Base-by-base conservation (phyloP, 2,329 filamentous ascomycete species). In the Triangularia setosa region DNA sequence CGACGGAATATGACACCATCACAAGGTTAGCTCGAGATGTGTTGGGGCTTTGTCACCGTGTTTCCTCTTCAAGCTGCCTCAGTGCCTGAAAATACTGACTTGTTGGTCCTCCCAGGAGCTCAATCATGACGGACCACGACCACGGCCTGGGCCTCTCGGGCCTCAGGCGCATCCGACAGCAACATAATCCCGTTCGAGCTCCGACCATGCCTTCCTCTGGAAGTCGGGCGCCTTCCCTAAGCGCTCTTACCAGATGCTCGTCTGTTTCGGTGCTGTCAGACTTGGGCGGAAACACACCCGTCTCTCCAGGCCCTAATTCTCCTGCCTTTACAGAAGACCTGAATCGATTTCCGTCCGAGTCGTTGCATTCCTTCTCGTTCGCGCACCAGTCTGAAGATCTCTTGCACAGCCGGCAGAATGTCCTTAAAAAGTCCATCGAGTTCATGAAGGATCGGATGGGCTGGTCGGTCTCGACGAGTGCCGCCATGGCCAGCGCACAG, bases 321-420 rank as follows among this genome's bases (percentile, higher is more conserved):
- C 92, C 92, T 24, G 86, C 86, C 67, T 92, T 93, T 73, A 85
- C 87, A 72, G 95, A 98, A 80, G 95, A 99, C 74, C 85, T 99
- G 55, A 89, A 89, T 55, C 89, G 93, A 59, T 99, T 99, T 75
- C 94, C 95, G 1, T 92, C 92, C 71, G 95, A 99, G 75, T 99
- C 95, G 5, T 81, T 99, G 56, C 95, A 99, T 77, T 99, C 95
- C 1, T 99, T 99, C 79, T 98, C 94, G 12, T 99, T 99, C 76
- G 92, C 95, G 48, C 92, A 96, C 71, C 93, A 97, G 77, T 94
- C 93, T 2, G 93, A 97, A 73, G 94, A 98, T 67, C 88, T 92
- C 67, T 83, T 98, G 63, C 91, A 97, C 75, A 97, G 87, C 75
- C 90, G 95, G 62, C 93, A 98, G 75, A 96, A 92, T 80, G 90